These are phyloP conservation scores for Rhizophora apiculata DNA, from an alignment of 345 rosid genomes.

Conservation along the genomic window DNA sequence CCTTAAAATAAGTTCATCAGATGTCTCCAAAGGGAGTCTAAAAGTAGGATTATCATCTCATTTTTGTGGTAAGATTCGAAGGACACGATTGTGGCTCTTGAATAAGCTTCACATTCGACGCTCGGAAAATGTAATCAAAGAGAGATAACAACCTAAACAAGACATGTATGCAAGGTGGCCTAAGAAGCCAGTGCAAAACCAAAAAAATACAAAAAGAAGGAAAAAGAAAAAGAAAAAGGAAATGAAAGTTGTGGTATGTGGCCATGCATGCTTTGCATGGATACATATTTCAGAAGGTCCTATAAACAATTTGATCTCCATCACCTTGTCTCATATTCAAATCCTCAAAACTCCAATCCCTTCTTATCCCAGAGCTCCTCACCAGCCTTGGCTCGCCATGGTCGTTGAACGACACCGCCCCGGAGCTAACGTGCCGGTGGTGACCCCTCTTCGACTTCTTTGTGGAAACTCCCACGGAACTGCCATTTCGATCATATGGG, in stretches of 20 bases:
- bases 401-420: constrained; percentile 18
- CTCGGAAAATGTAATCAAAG: no score
- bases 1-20: no score
- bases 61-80: no score
- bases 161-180: no score
- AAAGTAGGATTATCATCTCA: no score
- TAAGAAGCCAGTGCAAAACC: no score
- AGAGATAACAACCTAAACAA: no score
- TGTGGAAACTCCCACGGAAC: constrained; percentile 4
- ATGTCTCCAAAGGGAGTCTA: no score
- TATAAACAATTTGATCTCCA: not conserved
- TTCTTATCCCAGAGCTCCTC: constrained; percentile 80
- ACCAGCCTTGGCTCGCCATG: constrained; percentile 55
- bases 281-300: not conserved
- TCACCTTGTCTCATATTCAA: constrained; percentile 22
- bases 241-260: no score
- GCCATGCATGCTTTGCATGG: not conserved
- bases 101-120: no score
- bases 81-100: no score
- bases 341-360: constrained; percentile 97
- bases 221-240: no score
- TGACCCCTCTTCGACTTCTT: constrained; percentile 36
- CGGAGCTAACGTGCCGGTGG: constrained; percentile 39
- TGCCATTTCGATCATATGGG: constrained; percentile 22
- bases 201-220: not conserved